phyloP scores from a whole-genome alignment of 768 basidiomycete genomes.

The Hypholoma fasciculare region DNA sequence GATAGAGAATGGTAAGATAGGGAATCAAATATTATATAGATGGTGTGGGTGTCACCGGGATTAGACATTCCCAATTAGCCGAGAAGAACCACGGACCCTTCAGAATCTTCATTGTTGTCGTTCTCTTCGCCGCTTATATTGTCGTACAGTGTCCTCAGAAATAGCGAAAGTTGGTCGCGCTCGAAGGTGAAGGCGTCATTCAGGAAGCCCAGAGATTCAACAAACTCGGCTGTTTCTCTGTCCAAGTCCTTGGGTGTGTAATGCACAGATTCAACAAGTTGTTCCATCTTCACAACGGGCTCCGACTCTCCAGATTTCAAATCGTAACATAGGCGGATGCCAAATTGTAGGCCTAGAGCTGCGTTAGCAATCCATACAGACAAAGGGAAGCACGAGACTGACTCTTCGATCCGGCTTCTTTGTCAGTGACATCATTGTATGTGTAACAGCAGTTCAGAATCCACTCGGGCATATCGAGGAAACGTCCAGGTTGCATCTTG shows the following conservation, averaged over 20 bases:
- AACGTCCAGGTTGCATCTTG: slow-evolving; percentile 38
- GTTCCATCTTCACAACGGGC: slow-evolving; percentile 32
- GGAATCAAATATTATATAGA: neutral
- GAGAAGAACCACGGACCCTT: slow-evolving; percentile 21
- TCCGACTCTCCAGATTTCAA: slow-evolving; percentile 27
- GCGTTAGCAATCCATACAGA: neutral
- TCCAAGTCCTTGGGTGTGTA: slow-evolving; percentile 69
- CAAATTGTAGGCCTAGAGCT: slow-evolving; percentile 60
- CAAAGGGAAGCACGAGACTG: slow-evolving; percentile 13
- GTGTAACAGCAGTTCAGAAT: slow-evolving; percentile 70
- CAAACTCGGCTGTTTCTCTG: slow-evolving; percentile 55
- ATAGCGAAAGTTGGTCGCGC: slow-evolving; percentile 63
- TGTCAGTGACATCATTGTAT: slow-evolving; percentile 35
- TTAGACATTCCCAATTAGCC: slow-evolving; percentile 7
- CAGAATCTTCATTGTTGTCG: slow-evolving; percentile 27
- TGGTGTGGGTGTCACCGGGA: neutral
- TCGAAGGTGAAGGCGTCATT: slow-evolving; percentile 67
- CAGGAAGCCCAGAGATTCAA: slow-evolving; percentile 63
- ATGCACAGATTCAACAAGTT: slow-evolving; percentile 49
- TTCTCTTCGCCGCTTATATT: slow-evolving; percentile 41
- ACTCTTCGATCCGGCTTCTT: slow-evolving; percentile 36
- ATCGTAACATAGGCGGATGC: slow-evolving; percentile 49
- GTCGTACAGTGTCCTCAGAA: slow-evolving; percentile 62
- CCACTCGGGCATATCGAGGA: slow-evolving; percentile 57
- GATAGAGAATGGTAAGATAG: neutral